Evolutionary conservation across 306 rosid genomes (phyloP).

Genomic region (Inga leiocalycina): DNA sequence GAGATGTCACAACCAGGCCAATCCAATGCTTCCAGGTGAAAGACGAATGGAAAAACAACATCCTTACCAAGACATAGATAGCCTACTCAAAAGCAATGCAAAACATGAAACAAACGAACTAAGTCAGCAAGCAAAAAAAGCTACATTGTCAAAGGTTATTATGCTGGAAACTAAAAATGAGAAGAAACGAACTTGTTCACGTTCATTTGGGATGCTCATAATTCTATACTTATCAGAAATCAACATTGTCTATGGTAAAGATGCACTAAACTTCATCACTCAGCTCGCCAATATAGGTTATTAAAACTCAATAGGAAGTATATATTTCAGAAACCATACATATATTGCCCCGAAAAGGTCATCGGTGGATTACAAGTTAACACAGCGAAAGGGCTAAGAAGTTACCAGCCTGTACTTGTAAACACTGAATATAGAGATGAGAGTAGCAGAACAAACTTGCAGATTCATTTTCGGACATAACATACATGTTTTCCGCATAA

Average conservation of each 20-base stretch:
- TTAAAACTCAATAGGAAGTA: background rate
- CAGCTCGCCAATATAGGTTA: background rate
- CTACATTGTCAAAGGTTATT: background rate
- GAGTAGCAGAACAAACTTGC: background rate
- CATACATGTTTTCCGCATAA: background rate
- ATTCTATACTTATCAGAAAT: background rate
- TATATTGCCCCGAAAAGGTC: background rate
- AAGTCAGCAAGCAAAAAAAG: conserved; percentile 7
- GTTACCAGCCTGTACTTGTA: background rate
- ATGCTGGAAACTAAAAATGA: background rate
- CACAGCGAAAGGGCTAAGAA: background rate
- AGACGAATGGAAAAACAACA: conserved; percentile 70
- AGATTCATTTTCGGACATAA: background rate
- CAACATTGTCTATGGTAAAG: background rate
- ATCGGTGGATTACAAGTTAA: background rate
- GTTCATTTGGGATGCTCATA: background rate
- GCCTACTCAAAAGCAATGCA: conserved; percentile 45
- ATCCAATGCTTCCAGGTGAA: conserved; percentile 86
- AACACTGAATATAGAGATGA: background rate
- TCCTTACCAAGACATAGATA: conserved; percentile 59
- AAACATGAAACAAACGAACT: conserved; percentile 6
- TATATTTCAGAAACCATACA: background rate
- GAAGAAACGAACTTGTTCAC: background rate
- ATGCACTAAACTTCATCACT: background rate
- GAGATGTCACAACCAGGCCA: conserved; percentile 65